phyloP scores from a whole-genome alignment of 257 asterid species.

The Scutellaria minor region DNA sequence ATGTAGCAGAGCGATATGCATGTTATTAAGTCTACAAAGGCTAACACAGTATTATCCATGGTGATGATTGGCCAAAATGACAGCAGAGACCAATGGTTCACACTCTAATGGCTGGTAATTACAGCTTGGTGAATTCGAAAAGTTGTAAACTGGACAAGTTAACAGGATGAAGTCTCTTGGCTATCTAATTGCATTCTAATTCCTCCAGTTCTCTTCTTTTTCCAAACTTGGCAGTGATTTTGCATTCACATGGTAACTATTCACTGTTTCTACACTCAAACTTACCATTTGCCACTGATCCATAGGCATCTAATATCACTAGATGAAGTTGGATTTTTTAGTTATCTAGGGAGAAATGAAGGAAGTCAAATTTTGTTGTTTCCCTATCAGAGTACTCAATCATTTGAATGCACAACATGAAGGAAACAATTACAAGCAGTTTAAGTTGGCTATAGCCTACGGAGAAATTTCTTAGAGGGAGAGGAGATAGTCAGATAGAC shows the following conservation, averaged over 20 bases:
- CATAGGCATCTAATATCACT: slow-evolving; percentile 23
- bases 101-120: background rate
- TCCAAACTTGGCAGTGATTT: background rate
- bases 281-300: background rate
- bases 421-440: background rate
- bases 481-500: background rate
- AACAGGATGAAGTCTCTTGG: background rate
- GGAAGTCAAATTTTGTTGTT: background rate
- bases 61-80: background rate
- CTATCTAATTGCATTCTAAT: background rate
- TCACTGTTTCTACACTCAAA: slow-evolving; percentile 8
- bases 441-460: background rate
- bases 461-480: background rate
- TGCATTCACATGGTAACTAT: background rate
- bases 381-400: slow-evolving; percentile 2
- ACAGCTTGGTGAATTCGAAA: too few species aligned
- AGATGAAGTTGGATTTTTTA: background rate
- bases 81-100: background rate
- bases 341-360: background rate
- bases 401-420: slow-evolving; percentile 1
- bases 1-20: background rate
- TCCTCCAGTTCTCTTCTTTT: slow-evolving; percentile 19
- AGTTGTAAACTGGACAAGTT: too few species aligned
- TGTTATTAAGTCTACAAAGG: background rate
- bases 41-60: background rate